Conservation (phyloP, 164 flowering plant species). For the Aristolochia californica region DNA sequence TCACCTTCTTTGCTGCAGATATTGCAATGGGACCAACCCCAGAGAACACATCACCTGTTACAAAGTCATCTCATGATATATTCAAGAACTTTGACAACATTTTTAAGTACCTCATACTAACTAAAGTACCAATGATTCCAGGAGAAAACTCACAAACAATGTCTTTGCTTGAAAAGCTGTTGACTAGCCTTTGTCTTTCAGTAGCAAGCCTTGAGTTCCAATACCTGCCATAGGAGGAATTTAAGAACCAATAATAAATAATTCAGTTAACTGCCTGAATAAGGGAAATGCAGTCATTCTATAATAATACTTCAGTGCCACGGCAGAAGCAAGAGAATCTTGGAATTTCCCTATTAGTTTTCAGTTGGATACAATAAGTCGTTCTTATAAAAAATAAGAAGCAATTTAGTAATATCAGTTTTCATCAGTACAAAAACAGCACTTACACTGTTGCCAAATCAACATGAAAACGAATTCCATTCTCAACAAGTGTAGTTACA, state of each 20-base stretch:
- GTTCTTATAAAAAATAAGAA: neutral
- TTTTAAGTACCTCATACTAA: neutral
- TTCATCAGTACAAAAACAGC: too few relatives aligned
- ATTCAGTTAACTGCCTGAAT: neutral
- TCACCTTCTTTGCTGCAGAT: conserved; percentile 80
- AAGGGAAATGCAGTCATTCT: neutral
- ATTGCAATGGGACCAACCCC: conserved; percentile 92
- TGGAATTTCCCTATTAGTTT: neutral
- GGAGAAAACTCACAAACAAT: conserved; percentile 62
- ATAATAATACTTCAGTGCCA: neutral
- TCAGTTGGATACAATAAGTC: too few relatives aligned
- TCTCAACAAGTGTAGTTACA: conserved; percentile 70
- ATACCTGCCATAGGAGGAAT: conserved; percentile 42
- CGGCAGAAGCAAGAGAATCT: neutral
- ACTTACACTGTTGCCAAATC: conserved; percentile 83
- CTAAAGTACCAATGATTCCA: neutral
- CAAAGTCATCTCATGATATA: neutral
- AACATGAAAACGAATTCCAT: conserved; percentile 71
- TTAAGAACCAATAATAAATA: neutral
- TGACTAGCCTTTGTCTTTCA: conserved; percentile 82
- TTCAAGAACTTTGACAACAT: neutral
- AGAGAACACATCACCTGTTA: conserved; percentile 85
- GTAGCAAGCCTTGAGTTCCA: conserved; percentile 95
- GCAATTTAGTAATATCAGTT: neutral
- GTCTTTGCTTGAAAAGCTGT: conserved; percentile 49